phyloP scores from a whole-genome alignment of 306 rosid species.

The Rosa rugosa region DNA sequence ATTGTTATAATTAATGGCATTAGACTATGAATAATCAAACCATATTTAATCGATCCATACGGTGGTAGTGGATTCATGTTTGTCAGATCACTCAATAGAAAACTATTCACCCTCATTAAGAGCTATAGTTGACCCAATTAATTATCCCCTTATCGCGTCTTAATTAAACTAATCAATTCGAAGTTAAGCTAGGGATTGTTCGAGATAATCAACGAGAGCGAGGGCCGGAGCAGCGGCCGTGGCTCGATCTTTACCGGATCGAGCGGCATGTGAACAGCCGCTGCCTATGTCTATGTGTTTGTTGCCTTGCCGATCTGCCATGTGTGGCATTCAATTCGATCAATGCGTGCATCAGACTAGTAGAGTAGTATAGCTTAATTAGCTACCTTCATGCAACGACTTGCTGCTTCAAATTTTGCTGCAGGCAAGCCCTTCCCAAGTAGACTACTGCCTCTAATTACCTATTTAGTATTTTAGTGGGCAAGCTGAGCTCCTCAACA shows the following conservation, averaged over 20 bases:
- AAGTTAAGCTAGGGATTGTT: neutral
- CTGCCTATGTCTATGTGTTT: slow-evolving; percentile 37
- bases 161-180: neutral
- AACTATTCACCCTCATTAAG: neutral
- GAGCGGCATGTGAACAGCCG: slow-evolving; percentile 53
- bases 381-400: neutral
- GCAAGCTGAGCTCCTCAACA: neutral
- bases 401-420: neutral
- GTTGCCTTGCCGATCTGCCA: slow-evolving; percentile 25
- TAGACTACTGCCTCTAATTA: neutral
- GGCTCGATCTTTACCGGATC: slow-evolving; percentile 27
- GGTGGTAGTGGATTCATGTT: slow-evolving; percentile 2
- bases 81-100: neutral
- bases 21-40: slow-evolving; percentile 4
- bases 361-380: neutral
- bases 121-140: slow-evolving; percentile 4
- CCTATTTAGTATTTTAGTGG: neutral
- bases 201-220: neutral
- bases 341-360: neutral
- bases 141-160: neutral
- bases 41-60: neutral
- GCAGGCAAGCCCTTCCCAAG: neutral
- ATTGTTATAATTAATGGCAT: neutral
- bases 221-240: slow-evolving; percentile 48
- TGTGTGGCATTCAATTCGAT: slow-evolving; percentile 44